Evolutionary conservation across 2,329 filamentous ascomycete species (phyloP), one percentile per base, ranked within the genome.

Genomic region (Amphichorda felina): DNA sequence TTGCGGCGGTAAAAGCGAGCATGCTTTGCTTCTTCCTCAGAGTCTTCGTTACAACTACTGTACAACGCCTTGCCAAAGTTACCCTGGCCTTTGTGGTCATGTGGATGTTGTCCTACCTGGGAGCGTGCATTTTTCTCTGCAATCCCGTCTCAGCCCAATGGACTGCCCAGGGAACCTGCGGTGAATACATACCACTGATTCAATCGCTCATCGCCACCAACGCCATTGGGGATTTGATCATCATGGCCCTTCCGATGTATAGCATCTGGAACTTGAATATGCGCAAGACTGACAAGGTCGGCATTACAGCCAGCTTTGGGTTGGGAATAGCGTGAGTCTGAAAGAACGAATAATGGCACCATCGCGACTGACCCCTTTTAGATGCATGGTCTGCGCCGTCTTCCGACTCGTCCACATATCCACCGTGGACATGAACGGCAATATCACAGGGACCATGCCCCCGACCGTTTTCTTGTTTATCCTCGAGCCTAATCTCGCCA

Each of bases 81-180:
- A 47, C 63, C 6, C 56, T 57, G 4, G 37, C 34, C 16, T 53
- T 67, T 5, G 51, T 60, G 11, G 48, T 57, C 25, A 41, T 46
- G 22, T 68, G 65, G 63, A 47, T 53, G n/a, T 53, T 66, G 30
- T 53, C 58, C 14, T 61, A 59, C 34, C 48, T 66, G 13, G 58
- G 53, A 6, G 34, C 48, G 3, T 50, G 43, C 45, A 55, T 68
- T 37, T 68, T 70, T 45, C 56, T 65, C 30, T 70, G 66, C 48
- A 54, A 50, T 0, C 66, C 64, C 0, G 52, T 68, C 5, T 44
- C 55, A 6, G 64, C 59, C 37, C 50, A 61, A 2, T 69, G 63
- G 63, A 51, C 62, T 7, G 50, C 49, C 0, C 42, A 46, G 7
- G 49, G 49, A 18, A 41, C 27, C 4, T 61, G 58, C 35, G 50